Evolutionary conservation across 2,329 filamentous ascomycete species (phyloP), one percentile per base, ranked within the genome.

Genomic region (Xylariomycetidae sp.): DNA sequence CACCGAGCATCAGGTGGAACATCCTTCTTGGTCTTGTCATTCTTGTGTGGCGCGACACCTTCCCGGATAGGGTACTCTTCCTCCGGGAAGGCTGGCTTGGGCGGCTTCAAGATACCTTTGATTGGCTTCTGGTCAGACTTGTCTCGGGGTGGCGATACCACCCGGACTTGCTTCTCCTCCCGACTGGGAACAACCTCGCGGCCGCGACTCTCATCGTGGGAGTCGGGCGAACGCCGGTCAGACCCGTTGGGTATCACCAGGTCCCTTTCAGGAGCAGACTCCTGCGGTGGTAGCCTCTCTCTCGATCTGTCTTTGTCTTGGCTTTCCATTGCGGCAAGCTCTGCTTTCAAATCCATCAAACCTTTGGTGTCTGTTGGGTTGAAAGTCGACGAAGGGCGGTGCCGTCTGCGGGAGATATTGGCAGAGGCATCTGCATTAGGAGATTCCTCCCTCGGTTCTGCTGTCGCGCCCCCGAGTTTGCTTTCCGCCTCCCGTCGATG

Each of bases 1-100:
- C 89, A 96, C 34, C 88, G 77, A 20, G 89, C 89, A 37, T 84
- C 85, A 0, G 80, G 63, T 1, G 85, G 85, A 19, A 88, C 85
- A 25, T 86, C 82, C 41, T 82, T 79, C 50, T 75, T 78, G 28
- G 70, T 80, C 58, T 83, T 80, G 30, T 86, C 81, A 54, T 94
- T 88, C 62, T 94, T 95, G 54, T 94, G 77, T n/a, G 89, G 89
- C 2, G 89, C 88, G 6, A 95, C 90, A 12, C 89, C 90, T 58
- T 96, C 90, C 14, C 89, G 77, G 22, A 94, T 72, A 0, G 87
- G 83, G 45, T 88, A 82, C 1, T 79, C 77, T 41, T 95, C 84
- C 53, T 96, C 89, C 0, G 90, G 90, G 51, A 96, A 97, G 50
- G 83, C 84, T 16, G 74, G 71, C 12, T 80, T 88, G 1, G 90